phyloP scores from a whole-genome alignment of 306 rosid species.

The Leucaena leucocephala region DNA sequence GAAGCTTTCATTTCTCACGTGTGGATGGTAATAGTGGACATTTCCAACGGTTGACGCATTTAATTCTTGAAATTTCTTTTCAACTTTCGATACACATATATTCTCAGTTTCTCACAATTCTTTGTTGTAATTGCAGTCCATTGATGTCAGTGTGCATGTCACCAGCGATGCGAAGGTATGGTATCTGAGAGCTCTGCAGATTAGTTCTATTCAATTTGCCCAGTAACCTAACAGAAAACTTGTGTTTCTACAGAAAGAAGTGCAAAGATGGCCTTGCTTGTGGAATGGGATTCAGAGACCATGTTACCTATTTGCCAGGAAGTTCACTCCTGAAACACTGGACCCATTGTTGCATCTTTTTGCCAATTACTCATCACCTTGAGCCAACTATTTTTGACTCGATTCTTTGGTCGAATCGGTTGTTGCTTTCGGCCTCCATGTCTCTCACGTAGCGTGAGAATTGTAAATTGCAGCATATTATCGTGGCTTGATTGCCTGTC shows the following conservation, averaged over 20 bases:
- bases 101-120: constrained; percentile 27
- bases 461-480: constrained; percentile 68
- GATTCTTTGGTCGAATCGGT: constrained; percentile 78
- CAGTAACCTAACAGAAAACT: constrained; percentile 1
- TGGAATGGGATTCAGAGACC: constrained; percentile 93
- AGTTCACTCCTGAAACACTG: constrained; percentile 81
- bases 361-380: constrained; percentile 78
- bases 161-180: constrained; percentile 89
- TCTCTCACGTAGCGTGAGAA: constrained; percentile 56
- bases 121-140: constrained; percentile 71
- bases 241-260: constrained; percentile 71
- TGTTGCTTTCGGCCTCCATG: constrained; percentile 54
- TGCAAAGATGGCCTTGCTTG: constrained; percentile 95
- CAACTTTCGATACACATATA: too few species aligned
- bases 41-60: neutral
- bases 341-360: constrained; percentile 66
- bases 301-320: constrained; percentile 96
- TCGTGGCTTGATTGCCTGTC: constrained; percentile 53
- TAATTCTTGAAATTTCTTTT: neutral
- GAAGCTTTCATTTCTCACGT: neutral
- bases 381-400: constrained; percentile 56
- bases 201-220: constrained; percentile 12
- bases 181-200: constrained; percentile 7
- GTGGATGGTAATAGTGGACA: neutral
- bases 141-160: constrained; percentile 88